Percentiles rank a stretch among this genome's conserved stretches.
phyloP scores from a whole-genome alignment of 1,139 yeast species.

The Suzukiozyma palmioleophila region DNA sequence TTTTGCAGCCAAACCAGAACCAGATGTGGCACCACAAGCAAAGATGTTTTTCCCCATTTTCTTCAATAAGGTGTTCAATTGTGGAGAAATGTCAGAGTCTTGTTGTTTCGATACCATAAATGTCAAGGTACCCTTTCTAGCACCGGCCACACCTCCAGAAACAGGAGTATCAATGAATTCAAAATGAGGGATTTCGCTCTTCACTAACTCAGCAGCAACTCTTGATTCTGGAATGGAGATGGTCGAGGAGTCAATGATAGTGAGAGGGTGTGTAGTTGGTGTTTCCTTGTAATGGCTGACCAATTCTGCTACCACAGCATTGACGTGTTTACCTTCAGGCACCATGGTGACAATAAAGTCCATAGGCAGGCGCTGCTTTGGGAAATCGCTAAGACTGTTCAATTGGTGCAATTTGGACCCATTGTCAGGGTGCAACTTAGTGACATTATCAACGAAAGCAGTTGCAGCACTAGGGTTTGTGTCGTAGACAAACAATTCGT shows the following conservation, averaged over 20 bases:
- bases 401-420: constrained; percentile 19
- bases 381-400: constrained; percentile 24
- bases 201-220: constrained; percentile 35
- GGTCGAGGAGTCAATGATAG: constrained; percentile 51
- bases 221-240: constrained; percentile 50
- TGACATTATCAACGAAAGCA: constrained; percentile 23
- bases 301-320: constrained; percentile 38
- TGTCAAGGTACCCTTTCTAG: constrained; percentile 50
- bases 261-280: constrained; percentile 15
- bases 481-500: constrained; percentile 44
- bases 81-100: constrained; percentile 23
- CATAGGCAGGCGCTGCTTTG: constrained; percentile 32
- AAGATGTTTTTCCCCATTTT: constrained; percentile 52
- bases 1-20: constrained; percentile 58
- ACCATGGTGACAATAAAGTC: constrained; percentile 52
- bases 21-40: constrained; percentile 50
- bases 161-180: constrained; percentile 58
- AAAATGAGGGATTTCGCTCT: constrained; percentile 26
- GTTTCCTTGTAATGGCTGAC: constrained; percentile 22
- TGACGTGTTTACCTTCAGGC: constrained; percentile 56
- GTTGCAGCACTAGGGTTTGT: constrained; percentile 28
- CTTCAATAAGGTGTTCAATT: constrained; percentile 26
- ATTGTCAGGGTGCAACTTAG: constrained; percentile 20
- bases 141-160: constrained; percentile 60
- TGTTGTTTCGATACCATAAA: constrained; percentile 50